These are phyloP conservation scores for Boletus vermiculosoides DNA, from an alignment of 768 basidiomycete species.

Conservation along the genomic window DNA sequence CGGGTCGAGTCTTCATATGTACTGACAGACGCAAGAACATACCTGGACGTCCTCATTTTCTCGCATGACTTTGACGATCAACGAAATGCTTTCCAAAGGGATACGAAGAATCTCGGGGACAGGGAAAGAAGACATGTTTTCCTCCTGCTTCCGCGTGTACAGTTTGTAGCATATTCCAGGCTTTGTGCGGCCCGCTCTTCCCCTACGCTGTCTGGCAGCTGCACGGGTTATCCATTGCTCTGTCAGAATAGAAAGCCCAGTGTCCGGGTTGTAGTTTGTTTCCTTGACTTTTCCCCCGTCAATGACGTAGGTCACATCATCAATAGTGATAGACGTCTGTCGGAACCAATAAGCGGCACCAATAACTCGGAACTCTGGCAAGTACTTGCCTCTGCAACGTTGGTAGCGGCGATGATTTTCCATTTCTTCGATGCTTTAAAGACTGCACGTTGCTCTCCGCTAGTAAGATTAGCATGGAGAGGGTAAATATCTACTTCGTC, in stretches of 20 bases:
- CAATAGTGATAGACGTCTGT: conserved; percentile 88
- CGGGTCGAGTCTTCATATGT: neutral
- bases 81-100: conserved; percentile 76
- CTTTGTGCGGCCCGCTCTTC: conserved; percentile 85
- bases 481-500: conserved; percentile 59
- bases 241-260: conserved; percentile 68
- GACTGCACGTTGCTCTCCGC: conserved; percentile 76
- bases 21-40: conserved; percentile 14
- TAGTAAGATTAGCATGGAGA: conserved; percentile 86
- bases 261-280: conserved; percentile 66
- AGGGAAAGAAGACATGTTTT: conserved; percentile 67
- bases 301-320: conserved; percentile 83
- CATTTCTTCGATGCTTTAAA: conserved; percentile 64
- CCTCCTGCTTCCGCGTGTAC: conserved; percentile 73
- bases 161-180: conserved; percentile 86
- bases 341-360: neutral
- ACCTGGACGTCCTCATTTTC: conserved; percentile 79
- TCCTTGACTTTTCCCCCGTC: conserved; percentile 88
- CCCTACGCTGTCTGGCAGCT: conserved; percentile 78
- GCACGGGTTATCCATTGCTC: conserved; percentile 81
- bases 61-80: conserved; percentile 79
- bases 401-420: conserved; percentile 88
- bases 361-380: neutral
- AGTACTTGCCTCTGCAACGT: conserved; percentile 76
- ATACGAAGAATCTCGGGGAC: conserved; percentile 87